phyloP scores from a whole-genome alignment of 2,329 filamentous ascomycete genomes.

The Lasiodiplodia citricola region DNA sequence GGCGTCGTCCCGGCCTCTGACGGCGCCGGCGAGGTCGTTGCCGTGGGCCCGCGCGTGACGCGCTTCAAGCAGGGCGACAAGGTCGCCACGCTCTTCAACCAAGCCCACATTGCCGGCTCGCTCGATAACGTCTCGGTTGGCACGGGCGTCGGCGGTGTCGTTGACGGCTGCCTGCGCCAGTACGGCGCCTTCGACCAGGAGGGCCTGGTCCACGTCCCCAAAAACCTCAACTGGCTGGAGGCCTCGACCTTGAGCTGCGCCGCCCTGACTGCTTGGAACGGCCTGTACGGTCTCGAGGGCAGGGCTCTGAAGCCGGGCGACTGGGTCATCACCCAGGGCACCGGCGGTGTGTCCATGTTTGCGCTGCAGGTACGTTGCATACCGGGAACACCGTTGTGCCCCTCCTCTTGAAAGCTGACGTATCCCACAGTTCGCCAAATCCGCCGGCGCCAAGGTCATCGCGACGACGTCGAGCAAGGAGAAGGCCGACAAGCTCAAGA shows the following conservation, averaged over 20 bases:
- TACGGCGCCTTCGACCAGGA: conserved; percentile 70
- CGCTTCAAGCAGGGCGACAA: conserved; percentile 64
- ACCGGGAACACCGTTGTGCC: background rate
- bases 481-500: conserved; percentile 58
- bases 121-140: conserved; percentile 45
- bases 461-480: conserved; percentile 60
- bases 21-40: conserved; percentile 58
- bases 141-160: conserved; percentile 69
- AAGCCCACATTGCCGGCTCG: conserved; percentile 59
- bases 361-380: conserved; percentile 60
- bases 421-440: conserved; percentile 50
- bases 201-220: conserved; percentile 69
- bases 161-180: conserved; percentile 72
- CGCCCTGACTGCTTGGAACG: conserved; percentile 57
- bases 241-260: conserved; percentile 55
- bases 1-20: conserved; percentile 56
- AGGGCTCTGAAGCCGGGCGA: conserved; percentile 44
- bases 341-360: conserved; percentile 71
- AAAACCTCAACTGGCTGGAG: conserved; percentile 56
- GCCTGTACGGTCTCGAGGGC: conserved; percentile 55
- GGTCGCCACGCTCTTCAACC: conserved; percentile 68
- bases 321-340: conserved; percentile 71
- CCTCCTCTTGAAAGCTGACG: conserved; percentile 14
- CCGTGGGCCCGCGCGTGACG: conserved; percentile 61
- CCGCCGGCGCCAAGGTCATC: conserved; percentile 62